Conservation (phyloP, 2,329 filamentous ascomycete species). For the Hymenoscyphus salicellus region DNA sequence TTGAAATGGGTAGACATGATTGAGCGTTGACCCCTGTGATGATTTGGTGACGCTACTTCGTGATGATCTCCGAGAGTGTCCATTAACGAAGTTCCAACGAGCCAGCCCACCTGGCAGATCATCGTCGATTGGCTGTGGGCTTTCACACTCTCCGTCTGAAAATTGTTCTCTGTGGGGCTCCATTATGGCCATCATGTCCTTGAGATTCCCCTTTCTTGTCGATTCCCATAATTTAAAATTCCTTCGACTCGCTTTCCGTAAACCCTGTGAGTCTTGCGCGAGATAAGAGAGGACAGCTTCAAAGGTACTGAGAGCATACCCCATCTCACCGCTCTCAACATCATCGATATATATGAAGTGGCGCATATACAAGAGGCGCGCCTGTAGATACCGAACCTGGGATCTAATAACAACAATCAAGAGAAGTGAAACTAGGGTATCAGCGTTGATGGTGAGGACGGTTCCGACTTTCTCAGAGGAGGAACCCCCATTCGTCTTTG, state of each 20-base stretch:
- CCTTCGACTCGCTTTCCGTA: conserved; percentile 79
- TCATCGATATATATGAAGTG: conserved; percentile 98
- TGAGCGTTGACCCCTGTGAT: conserved; percentile 46
- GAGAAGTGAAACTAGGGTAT: conserved; percentile 87
- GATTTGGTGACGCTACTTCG: conserved; percentile 21
- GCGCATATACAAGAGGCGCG: conserved; percentile 88
- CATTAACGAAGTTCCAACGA: conserved; percentile 30
- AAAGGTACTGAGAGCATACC: conserved; percentile 92
- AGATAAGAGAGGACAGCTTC: conserved; percentile 92
- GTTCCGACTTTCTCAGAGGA: conserved; percentile 43
- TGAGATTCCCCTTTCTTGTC: conserved; percentile 70
- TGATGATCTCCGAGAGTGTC: conserved; percentile 27
- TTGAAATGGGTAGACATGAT: conserved; percentile 92
- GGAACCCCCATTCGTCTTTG: conserved; percentile 36
- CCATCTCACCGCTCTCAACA: conserved; percentile 92
- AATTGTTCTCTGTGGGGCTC: conserved; percentile 55
- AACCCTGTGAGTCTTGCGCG: conserved; percentile 72
- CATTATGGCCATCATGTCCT: conserved; percentile 73
- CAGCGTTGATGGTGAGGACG: conserved; percentile 68
- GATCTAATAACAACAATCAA: conserved; percentile 90
- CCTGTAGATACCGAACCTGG: conserved; percentile 81
- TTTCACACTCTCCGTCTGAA: conserved; percentile 30
- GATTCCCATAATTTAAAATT: conserved; percentile 90
- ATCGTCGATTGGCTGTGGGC: conserved; percentile 42
- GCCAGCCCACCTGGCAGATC: conserved; percentile 45